Base-by-base conservation (phyloP, 768 basidiomycete genomes). In the Xerocomellus amylosporus region DNA sequence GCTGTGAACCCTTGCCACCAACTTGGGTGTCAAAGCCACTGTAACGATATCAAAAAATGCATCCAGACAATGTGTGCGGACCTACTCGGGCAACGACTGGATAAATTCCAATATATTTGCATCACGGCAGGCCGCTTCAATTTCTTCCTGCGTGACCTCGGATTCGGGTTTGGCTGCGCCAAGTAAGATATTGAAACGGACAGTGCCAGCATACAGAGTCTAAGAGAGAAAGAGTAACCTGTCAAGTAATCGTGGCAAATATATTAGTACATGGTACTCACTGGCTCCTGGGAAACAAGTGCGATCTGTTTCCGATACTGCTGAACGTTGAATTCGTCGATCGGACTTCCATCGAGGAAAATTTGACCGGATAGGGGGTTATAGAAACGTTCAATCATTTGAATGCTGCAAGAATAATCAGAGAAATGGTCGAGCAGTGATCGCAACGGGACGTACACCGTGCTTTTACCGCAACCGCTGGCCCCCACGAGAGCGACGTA, bases 31-130 rank as follows among this genome's bases (percentile, higher is more conserved):
- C 92, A 62, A 95, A 94, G 30, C 93, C 93, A 51, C 88, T 88
- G 60, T 10, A 47, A 57, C 13, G 14, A 51, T 33, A 38, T 61
- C 30, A 70, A 43, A 39, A 50, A 34, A 7, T 37, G 46, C 6
- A 58, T 20, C 14, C 15, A 31, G 36, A n/a, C 2, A 42, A 36
- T 9, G 8, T 5, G 34, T 3, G 26, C 19, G 4, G 8, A 78
- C 85, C 42, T 73, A 89, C 88, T 88, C 77, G 19, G 94, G 93
- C 26, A 97, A 73, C 1, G 85, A 84, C 60, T 82, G 73, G 63
- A 97, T 92, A 76, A 97, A 97, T 30, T 95, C 92, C 53, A 94
- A 75, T 67, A 95, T 86, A 67, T 97, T 97, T 42, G 95, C 95
- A 61, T 90, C 79, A 17, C 86, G 80, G 64, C 93, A 95, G 0